A percentile compares a stretch with the other conserved stretches of the same genome.
phyloP scores from a whole-genome alignment of 306 rosid genomes.

The Alnus rubra region DNA sequence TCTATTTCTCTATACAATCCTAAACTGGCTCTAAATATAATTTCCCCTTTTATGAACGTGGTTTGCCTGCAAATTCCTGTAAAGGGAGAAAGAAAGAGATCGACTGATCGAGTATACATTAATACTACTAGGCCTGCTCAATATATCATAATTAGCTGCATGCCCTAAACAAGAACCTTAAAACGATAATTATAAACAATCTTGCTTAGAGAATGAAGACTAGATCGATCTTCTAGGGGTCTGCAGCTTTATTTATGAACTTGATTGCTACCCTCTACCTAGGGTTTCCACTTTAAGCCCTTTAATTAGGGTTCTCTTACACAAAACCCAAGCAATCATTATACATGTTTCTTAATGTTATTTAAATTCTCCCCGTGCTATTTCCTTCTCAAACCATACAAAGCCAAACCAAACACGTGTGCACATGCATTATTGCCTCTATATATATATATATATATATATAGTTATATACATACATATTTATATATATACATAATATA shows the following conservation, averaged over 20 bases:
- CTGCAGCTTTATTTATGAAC: not conserved
- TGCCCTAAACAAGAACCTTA: not conserved
- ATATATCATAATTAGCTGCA: not conserved
- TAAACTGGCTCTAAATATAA: too few relatives aligned
- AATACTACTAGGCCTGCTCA: not conserved
- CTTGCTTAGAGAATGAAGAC: not conserved
- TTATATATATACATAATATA: too few relatives aligned
- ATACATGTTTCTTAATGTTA: not conserved
- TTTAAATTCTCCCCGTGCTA: not conserved
- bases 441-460: not conserved
- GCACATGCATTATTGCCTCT: conserved; percentile 1
- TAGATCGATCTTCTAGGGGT: not conserved
- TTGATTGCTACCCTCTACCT: not conserved
- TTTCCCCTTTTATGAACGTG: too few relatives aligned
- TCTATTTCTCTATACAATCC: too few relatives aligned
- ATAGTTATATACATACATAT: not conserved
- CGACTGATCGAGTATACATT: too few relatives aligned
- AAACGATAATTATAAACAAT: not conserved
- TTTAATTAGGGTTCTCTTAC: not conserved
- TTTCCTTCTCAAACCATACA: not conserved
- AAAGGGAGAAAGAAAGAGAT: not conserved
- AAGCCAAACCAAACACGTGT: not conserved
- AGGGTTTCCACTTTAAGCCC: conserved; percentile 8
- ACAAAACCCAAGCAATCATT: conserved; percentile 7
- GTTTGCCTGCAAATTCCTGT: too few relatives aligned